Percentiles rank a stretch among this genome's conserved stretches.
Evolutionary conservation across 2,329 filamentous ascomycete genomes (phyloP).

Genomic region (Alternaria triticina): DNA sequence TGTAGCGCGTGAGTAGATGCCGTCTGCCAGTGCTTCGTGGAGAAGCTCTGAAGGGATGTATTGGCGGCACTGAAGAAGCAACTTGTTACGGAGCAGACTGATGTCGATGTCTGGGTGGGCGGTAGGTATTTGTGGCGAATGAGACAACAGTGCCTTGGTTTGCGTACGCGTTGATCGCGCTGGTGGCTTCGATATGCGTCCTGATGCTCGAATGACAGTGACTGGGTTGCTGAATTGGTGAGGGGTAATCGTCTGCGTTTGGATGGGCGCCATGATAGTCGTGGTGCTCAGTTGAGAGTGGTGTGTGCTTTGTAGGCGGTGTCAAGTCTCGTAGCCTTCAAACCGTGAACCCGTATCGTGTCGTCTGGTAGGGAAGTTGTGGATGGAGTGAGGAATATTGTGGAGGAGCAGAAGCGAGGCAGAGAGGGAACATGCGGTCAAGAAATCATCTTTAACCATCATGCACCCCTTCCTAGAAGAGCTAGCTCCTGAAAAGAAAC

Average conservation of each 20-base stretch:
- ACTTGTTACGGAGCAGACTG: constrained; percentile 34
- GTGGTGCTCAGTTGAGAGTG: background rate
- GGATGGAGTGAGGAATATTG: background rate
- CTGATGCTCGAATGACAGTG: constrained; percentile 25
- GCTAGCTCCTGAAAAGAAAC: constrained; percentile 25
- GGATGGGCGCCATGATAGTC: constrained; percentile 28
- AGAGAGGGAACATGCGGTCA: constrained; percentile 28
- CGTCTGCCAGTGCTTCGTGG: constrained; percentile 29
- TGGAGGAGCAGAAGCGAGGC: constrained; percentile 1
- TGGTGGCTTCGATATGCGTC: constrained; percentile 26
- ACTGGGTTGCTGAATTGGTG: constrained; percentile 27
- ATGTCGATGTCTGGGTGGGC: constrained; percentile 35
- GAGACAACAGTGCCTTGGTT: constrained; percentile 25
- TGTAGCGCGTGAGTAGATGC: constrained; percentile 30
- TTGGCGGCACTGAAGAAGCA: constrained; percentile 31
- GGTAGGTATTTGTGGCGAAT: constrained; percentile 30
- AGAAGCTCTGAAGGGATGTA: constrained; percentile 25
- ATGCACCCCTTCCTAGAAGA: constrained; percentile 20
- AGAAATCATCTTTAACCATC: constrained; percentile 28
- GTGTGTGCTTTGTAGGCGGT: background rate
- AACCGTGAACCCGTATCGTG: background rate
- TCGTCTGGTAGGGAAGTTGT: background rate
- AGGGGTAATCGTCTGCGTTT: constrained; percentile 34
- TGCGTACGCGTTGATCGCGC: constrained; percentile 27
- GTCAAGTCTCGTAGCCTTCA: background rate